phyloP scores from a whole-genome alignment of 2,329 filamentous ascomycete genomes.

The Sarocladiaceae sp. region DNA sequence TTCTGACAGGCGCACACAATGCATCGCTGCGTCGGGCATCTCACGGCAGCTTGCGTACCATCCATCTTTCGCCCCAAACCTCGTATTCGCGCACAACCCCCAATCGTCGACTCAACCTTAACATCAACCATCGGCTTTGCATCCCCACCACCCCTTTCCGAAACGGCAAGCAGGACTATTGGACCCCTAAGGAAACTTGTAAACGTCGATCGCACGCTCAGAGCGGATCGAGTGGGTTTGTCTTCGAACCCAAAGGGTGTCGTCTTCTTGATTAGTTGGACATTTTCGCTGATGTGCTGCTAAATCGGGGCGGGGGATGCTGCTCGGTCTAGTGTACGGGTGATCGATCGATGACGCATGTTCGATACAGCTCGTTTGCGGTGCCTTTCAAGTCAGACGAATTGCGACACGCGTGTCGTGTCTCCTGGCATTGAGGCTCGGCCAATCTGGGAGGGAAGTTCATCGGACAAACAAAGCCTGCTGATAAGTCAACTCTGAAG shows the following conservation, averaged over 20 bases:
- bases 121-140: not conserved
- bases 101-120: constrained; percentile 1
- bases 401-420: no score
- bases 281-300: no score
- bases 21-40: no score
- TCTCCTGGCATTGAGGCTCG: not conserved
- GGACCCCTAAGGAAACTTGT: not conserved
- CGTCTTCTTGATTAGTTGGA: not conserved
- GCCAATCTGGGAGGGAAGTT: not conserved
- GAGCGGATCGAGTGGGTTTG: not conserved
- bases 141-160: not conserved
- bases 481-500: not conserved
- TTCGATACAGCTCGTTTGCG: not conserved
- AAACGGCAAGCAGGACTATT: not conserved
- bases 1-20: no score
- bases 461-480: not conserved
- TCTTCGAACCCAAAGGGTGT: not conserved
- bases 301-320: constrained; percentile 5
- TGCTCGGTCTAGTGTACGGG: not conserved
- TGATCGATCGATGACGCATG: constrained; percentile 6
- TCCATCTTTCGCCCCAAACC: constrained; percentile 3
- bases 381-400: no score
- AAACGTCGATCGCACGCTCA: not conserved
- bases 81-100: constrained; percentile 4
- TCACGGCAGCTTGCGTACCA: no score